Base-by-base conservation (phyloP, 768 basidiomycete genomes). In the Tubosaeta brunneosetosa region DNA sequence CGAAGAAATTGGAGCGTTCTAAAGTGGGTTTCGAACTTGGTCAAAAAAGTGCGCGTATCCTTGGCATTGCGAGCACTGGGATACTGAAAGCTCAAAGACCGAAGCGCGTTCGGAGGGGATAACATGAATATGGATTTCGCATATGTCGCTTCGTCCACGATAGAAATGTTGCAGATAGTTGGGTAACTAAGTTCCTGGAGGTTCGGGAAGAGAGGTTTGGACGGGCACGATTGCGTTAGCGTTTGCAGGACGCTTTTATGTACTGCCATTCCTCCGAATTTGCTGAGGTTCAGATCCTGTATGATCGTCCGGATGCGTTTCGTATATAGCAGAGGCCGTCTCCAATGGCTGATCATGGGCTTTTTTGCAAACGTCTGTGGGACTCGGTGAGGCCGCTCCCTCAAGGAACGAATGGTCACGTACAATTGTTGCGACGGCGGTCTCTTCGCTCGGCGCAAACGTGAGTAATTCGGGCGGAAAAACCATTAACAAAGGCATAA, bases 141-240 rank as follows among this genome's bases (percentile, higher is more conserved):
- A 41, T 63, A 63, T 0, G 51, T 54, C 16, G 52, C 32, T 11
- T 40, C 45, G 17, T 61, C 52, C 7, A 54, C 44, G 48, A 61
- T 48, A 32, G 49, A 29, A 14, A 63, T 57, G 51, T 61, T 64
- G 34, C 59, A 65, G 5, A 65, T 50, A 2, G 50, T 49, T 1
- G 51, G 16, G 11, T 52, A 53, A 5, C 33, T 37, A 29, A 63
- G 62, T 38, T 63, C 62, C 54, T 64, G 59, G 2, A 64, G 60
- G 38, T 61, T 64, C 16, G 56, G 60, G 22, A 63, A 55, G 12
- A 62, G 17, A 12, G 62, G 58, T 26, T 51, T 52, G 6, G 54
- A 55, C 2, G 61, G 61, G 16, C 62, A 63, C 3, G 62, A 55
- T 11, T 64, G 50, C n/a, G 59, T 32, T 37, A 63, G 59, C 0